Conservation (phyloP, 176 grass and related monocot genomes). For the Dendrocalamus sinicus region DNA sequence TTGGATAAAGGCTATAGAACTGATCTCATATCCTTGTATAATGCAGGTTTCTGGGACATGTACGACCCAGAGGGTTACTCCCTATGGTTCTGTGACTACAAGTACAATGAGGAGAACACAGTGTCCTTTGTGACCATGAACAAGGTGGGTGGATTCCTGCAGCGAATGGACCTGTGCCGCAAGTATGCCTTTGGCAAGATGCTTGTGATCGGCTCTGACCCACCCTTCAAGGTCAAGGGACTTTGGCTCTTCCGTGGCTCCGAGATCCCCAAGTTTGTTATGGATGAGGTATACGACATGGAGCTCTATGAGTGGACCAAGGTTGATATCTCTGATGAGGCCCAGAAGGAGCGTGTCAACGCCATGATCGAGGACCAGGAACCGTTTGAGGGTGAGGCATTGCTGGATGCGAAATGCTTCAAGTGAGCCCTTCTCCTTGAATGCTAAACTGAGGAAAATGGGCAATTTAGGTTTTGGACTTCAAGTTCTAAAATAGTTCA, state of each 20-base stretch:
- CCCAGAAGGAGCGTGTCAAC: constrained; percentile 73
- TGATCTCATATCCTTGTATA: not conserved
- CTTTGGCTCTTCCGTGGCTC: constrained; percentile 81
- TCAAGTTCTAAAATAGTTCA: not conserved
- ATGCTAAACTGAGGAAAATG: not conserved
- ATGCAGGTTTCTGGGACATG: constrained; percentile 89
- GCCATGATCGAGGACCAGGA: constrained; percentile 93
- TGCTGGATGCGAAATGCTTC: constrained; percentile 90
- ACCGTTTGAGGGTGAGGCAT: constrained; percentile 72
- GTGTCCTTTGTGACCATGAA: constrained; percentile 80
- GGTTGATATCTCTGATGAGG: constrained; percentile 71
- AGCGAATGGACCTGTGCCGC: constrained; percentile 77
- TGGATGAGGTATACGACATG: constrained; percentile 87
- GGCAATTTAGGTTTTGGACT: constrained; percentile 6
- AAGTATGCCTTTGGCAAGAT: constrained; percentile 93
- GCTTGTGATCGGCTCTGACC: constrained; percentile 69
- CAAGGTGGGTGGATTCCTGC: constrained; percentile 84
- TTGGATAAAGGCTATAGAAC: not conserved
- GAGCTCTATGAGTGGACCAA: constrained; percentile 87
- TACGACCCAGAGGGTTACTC: constrained; percentile 83
- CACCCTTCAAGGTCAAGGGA: constrained; percentile 83
- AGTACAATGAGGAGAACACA: constrained; percentile 83
- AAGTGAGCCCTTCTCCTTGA: constrained; percentile 47
- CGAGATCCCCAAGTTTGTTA: constrained; percentile 76
- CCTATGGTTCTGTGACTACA: constrained; percentile 89